Percentiles rank a stretch among this genome's conserved stretches.
Evolutionary conservation across 495 filamentous ascomycete genomes (phyloP).

Genomic region (Penicillium coffeae): DNA sequence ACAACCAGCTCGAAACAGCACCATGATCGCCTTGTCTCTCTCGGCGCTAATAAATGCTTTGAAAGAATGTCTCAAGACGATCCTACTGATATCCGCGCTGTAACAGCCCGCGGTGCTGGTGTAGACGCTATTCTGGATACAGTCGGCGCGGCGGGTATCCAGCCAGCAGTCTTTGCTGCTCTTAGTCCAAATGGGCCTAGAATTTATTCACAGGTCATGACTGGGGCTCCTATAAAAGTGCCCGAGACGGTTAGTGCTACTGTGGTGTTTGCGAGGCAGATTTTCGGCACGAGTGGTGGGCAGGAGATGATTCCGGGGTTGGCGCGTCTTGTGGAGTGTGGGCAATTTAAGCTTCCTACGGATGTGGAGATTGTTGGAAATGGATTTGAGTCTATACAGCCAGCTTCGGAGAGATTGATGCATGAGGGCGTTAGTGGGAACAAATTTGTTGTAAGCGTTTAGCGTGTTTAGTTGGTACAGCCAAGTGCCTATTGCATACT

Average conservation of each 20-base stretch:
- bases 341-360: constrained; percentile 6
- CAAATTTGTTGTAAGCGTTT: constrained; percentile 25
- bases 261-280: constrained; percentile 17
- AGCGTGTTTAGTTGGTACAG: too few relatives aligned
- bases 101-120: not conserved
- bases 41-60: not conserved
- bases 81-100: not conserved
- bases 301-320: constrained; percentile 4
- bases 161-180: constrained; percentile 9
- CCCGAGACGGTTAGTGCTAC: not conserved
- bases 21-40: not conserved
- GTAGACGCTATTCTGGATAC: not conserved
- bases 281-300: constrained; percentile 16
- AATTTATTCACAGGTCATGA: constrained; percentile 28
- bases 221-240: constrained; percentile 7
- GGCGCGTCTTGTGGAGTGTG: constrained; percentile 14
- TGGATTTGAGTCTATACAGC: constrained; percentile 23
- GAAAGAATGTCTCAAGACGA: not conserved
- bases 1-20: not conserved
- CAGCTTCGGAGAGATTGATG: constrained; percentile 22
- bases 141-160: constrained; percentile 1
- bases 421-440: constrained; percentile 19
- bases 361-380: constrained; percentile 25
- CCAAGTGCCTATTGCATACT: too few relatives aligned
- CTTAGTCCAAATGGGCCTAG: constrained; percentile 24